Conservation (phyloP, 495 filamentous ascomycete genomes). For the Hyaloscypha bicolor region DNA sequence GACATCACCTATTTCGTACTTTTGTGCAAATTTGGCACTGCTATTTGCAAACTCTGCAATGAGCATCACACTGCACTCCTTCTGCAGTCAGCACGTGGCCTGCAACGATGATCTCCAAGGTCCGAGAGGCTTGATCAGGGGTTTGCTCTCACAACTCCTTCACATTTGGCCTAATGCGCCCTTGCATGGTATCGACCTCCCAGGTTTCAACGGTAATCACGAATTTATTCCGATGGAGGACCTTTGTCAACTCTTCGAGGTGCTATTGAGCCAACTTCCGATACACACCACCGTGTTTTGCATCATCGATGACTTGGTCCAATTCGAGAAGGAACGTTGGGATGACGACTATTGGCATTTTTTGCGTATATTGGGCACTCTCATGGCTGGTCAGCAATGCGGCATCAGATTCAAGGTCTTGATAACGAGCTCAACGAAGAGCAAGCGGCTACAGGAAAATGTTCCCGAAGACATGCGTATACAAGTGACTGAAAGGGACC, state of each 20-base stretch:
- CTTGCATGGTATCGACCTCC: background rate
- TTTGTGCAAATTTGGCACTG: background rate
- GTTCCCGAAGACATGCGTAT: background rate
- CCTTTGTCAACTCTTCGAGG: background rate
- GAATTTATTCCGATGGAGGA: background rate
- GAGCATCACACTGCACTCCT: background rate
- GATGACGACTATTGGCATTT: background rate
- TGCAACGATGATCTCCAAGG: background rate
- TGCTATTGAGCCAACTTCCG: background rate
- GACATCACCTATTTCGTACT: background rate
- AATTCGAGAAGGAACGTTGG: background rate
- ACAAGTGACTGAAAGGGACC: background rate
- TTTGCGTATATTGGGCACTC: background rate
- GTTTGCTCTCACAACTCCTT: slow-evolving; percentile 1
- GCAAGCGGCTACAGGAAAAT: background rate
- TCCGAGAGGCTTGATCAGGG: background rate
- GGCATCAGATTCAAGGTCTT: background rate
- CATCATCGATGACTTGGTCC: background rate
- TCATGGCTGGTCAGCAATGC: background rate
- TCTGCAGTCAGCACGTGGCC: background rate
- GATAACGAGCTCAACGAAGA: background rate
- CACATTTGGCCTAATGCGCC: background rate
- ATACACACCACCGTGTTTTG: background rate
- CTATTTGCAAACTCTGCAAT: background rate
- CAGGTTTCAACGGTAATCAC: background rate